phyloP scores from a whole-genome alignment of 2,329 filamentous ascomycete species.

The Myriosclerotinia scirpicola region DNA sequence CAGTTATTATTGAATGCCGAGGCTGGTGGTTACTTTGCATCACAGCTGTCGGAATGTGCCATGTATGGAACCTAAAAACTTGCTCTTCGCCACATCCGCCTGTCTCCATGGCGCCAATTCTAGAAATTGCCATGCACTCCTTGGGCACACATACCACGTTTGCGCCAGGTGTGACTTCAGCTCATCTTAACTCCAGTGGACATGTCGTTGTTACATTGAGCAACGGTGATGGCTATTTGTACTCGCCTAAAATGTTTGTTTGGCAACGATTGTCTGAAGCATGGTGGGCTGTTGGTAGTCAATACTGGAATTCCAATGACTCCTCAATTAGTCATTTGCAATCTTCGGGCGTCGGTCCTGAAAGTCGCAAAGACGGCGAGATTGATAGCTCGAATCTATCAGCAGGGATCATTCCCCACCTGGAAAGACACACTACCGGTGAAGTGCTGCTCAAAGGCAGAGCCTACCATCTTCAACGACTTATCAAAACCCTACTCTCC shows the following conservation, averaged over 20 bases:
- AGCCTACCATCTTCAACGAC: constrained; percentile 84
- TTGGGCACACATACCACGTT: constrained; percentile 74
- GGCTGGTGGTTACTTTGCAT: constrained; percentile 89
- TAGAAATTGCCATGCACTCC: constrained; percentile 81
- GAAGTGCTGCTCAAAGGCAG: constrained; percentile 89
- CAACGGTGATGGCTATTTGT: constrained; percentile 92
- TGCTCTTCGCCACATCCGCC: constrained; percentile 86
- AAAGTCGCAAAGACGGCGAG: constrained; percentile 49
- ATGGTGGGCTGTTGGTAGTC: constrained; percentile 97
- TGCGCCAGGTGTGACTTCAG: constrained; percentile 84
- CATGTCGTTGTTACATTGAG: constrained; percentile 85
- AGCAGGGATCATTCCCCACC: constrained; percentile 85
- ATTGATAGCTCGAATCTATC: constrained; percentile 64
- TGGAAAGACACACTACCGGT: constrained; percentile 92
- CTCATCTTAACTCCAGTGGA: constrained; percentile 84
- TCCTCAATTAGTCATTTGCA: constrained; percentile 81
- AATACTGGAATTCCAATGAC: constrained; percentile 99
- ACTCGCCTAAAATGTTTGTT: constrained; percentile 78
- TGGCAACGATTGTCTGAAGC: constrained; percentile 97
- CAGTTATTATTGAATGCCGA: constrained; percentile 88
- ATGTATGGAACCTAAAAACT: constrained; percentile 90
- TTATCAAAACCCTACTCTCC: constrained; percentile 85
- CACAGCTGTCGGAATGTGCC: constrained; percentile 81
- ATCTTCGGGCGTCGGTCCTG: constrained; percentile 64
- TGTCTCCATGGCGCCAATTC: constrained; percentile 80